These are phyloP conservation scores for Russula earlei DNA, from an alignment of 768 basidiomycete species.

Conservation along the genomic window DNA sequence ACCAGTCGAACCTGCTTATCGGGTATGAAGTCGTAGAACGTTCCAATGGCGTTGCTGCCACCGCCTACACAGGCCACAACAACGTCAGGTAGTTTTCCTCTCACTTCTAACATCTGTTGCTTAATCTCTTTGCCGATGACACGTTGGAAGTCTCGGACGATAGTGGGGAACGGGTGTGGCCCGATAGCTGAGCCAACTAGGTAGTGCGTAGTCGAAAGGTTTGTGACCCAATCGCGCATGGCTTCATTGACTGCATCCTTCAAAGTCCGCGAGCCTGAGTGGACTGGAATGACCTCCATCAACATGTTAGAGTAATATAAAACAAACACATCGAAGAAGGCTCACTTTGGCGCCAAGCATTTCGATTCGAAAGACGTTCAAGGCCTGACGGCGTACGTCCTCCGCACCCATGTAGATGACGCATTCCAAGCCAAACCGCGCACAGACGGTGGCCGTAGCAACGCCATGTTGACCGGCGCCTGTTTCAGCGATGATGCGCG, in stretches of 20 bases:
- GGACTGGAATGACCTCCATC: conserved; percentile 78
- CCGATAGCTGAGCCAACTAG: conserved; percentile 96
- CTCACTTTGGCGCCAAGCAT: conserved; percentile 89
- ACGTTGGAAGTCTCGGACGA: conserved; percentile 96
- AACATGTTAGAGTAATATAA: neutral
- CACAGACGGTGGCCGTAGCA: conserved; percentile 96
- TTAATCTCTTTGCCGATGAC: conserved; percentile 95
- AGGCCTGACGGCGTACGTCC: conserved; percentile 88
- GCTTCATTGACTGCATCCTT: conserved; percentile 99
- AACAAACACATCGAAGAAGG: neutral
- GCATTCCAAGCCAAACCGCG: conserved; percentile 92
- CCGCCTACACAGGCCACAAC: conserved; percentile 97
- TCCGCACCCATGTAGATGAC: conserved; percentile 97
- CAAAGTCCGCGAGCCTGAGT: conserved; percentile 88
- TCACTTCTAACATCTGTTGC: conserved; percentile 57
- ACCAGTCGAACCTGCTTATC: conserved; percentile 80
- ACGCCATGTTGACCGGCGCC: conserved; percentile 99
- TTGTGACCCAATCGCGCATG: conserved; percentile 97
- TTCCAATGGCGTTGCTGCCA: conserved; percentile 94
- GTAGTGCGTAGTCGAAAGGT: conserved; percentile 89
- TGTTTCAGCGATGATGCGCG: conserved; percentile 95
- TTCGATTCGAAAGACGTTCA: conserved; percentile 96
- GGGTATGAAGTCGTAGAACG: conserved; percentile 93
- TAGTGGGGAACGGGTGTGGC: conserved; percentile 97
- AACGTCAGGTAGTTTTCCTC: conserved; percentile 85